phyloP scores from a whole-genome alignment of 257 asterid species.

The Solanum medicagineum region DNA sequence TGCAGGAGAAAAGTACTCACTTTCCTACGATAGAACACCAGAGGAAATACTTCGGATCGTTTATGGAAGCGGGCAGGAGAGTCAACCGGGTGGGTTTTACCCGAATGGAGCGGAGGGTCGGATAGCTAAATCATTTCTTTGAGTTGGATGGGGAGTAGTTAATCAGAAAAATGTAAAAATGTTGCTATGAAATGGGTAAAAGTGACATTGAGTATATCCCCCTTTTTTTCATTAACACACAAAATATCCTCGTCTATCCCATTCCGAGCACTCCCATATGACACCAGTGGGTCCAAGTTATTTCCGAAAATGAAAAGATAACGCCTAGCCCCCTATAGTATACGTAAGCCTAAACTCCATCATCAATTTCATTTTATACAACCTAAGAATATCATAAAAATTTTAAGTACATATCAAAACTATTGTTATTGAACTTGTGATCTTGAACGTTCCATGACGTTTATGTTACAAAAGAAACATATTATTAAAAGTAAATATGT shows the following conservation, averaged over 20 bases:
- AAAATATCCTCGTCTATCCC: no score
- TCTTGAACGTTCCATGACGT: background rate
- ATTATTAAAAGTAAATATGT: background rate
- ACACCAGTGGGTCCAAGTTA: background rate
- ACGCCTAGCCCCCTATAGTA: background rate
- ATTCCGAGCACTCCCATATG: background rate
- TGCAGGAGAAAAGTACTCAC: constrained; percentile 18
- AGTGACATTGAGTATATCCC: background rate
- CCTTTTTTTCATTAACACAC: background rate
- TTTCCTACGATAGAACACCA: constrained; percentile 52
- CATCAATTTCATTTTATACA: background rate
- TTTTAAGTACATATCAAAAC: background rate
- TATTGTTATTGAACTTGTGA: background rate
- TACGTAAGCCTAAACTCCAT: background rate
- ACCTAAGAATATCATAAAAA: no score
- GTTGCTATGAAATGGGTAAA: background rate
- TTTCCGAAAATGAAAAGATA: background rate
- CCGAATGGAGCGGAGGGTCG: constrained; percentile 61
- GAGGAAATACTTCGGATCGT: constrained; percentile 62
- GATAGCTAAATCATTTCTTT: constrained; percentile 44
- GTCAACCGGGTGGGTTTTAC: constrained; percentile 63
- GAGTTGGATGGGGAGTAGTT: background rate
- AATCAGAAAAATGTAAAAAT: background rate
- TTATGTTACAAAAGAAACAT: background rate
- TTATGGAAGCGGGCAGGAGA: constrained; percentile 44